These are phyloP conservation scores for Pleurotus ostreatus DNA, from an alignment of 768 basidiomycete genomes.

Conservation along the genomic window DNA sequence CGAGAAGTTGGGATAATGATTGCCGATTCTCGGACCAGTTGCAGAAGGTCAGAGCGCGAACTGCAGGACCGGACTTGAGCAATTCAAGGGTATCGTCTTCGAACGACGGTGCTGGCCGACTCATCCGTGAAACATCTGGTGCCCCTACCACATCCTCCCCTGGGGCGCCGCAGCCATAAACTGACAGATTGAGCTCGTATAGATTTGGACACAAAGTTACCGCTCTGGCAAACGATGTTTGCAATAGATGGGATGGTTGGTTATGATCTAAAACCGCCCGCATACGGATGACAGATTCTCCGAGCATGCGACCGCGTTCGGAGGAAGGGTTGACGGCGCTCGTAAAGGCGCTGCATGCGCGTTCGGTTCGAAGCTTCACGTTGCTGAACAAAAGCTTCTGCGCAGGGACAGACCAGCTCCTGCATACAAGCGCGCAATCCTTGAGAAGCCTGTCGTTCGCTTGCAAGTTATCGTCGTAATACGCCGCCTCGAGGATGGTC, in stretches of 20 bases:
- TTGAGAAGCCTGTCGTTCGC: constrained; percentile 39
- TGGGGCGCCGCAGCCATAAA: constrained; percentile 55
- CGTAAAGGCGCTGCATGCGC: constrained; percentile 51
- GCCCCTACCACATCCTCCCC: constrained; percentile 46
- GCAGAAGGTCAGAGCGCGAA: constrained; percentile 53
- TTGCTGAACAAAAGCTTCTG: constrained; percentile 63
- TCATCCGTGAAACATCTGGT: constrained; percentile 42
- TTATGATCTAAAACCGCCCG: constrained; percentile 62
- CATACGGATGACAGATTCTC: constrained; percentile 50
- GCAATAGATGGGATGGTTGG: constrained; percentile 55
- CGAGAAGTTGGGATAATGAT: constrained; percentile 56
- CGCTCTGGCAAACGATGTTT: constrained; percentile 53
- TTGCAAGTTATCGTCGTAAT: constrained; percentile 30
- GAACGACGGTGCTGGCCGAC: constrained; percentile 50
- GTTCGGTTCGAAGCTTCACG: constrained; percentile 50
- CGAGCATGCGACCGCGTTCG: constrained; percentile 44
- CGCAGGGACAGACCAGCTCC: constrained; percentile 57
- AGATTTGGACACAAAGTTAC: constrained; percentile 59
- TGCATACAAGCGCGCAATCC: constrained; percentile 61
- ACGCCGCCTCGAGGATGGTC: constrained; percentile 57
- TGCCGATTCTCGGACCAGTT: constrained; percentile 69
- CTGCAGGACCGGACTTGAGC: constrained; percentile 50
- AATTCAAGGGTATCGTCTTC: constrained; percentile 46
- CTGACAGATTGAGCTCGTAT: constrained; percentile 46
- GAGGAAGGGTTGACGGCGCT: constrained; percentile 44